Conservation (phyloP, 1,284 basidiomycete species). For the Boletus semigastroideus region DNA sequence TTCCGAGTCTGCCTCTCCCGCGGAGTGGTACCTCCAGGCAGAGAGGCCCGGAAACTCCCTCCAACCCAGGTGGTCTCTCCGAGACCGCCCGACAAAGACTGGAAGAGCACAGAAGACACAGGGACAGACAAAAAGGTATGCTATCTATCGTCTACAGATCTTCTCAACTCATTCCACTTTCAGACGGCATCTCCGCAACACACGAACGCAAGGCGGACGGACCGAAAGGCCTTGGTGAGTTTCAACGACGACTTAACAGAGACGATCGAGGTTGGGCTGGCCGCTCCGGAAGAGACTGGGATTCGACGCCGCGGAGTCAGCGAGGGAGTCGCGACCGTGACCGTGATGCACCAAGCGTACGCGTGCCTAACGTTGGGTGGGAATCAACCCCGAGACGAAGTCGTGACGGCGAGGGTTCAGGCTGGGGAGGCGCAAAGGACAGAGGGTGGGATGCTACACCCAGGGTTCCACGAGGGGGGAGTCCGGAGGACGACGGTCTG, state of each 20-base stretch:
- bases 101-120: constrained; percentile 71
- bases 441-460: constrained; percentile 87
- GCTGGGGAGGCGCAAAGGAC: constrained; percentile 59
- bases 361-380: constrained; percentile 88
- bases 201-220: constrained; percentile 22
- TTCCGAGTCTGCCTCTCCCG: constrained; percentile 68
- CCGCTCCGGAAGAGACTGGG: constrained; percentile 47
- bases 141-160: background rate
- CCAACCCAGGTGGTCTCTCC: constrained; percentile 87
- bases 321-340: constrained; percentile 58
- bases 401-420: constrained; percentile 48
- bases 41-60: constrained; percentile 86
- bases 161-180: background rate
- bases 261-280: constrained; percentile 35
- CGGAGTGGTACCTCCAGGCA: constrained; percentile 64
- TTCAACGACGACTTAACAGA: constrained; percentile 37
- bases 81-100: constrained; percentile 68
- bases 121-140: constrained; percentile 66
- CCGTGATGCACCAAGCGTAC: constrained; percentile 78
- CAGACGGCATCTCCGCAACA: constrained; percentile 30
- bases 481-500: constrained; percentile 61
- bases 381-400: constrained; percentile 78
- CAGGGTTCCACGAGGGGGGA: constrained; percentile 57
- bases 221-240: constrained; percentile 37
- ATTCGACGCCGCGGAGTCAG: constrained; percentile 69